Base-by-base conservation (phyloP, 108 stramenopile species). In the Skeletonema tropicum region DNA sequence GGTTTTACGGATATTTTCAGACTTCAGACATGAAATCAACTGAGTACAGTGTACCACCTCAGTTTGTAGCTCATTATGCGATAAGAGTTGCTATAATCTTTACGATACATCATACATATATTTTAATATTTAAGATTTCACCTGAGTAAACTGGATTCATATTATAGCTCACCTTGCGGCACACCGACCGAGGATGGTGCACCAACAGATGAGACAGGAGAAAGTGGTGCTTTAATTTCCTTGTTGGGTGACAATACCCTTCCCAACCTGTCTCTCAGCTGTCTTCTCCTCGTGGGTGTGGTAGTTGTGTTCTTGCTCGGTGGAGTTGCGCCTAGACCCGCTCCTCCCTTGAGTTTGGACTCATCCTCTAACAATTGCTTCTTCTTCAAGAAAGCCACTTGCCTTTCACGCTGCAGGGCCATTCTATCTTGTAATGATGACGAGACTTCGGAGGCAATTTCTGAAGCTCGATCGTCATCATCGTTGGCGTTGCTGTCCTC, bases 381-480 rank as follows among this genome's bases (percentile, higher is more conserved):
- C 25, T 86, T 76, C 59, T 87, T 88, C n/a, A 94, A 85, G 72
- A 94, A 90, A 38, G 82, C 72, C 14, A 92, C 59, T 79, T 94
- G 93, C 33, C 80, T 77, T 26, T 82, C 83, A 33, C 93, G 74
- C 68, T 92, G 91, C 61, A 87, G 61, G 31, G 84, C 80, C 65
- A 89, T 88, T 41, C 93, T 74, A 64, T 92, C 86, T 52, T 85
- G 83, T n/a, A 94, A 71, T 7, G 88, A 80, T 12, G 85, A 73
- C 58, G 76, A 64, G 41, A 57, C 19, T 60, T 64, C 83, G 0
- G 83, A 76, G 6, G 76, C 80, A 10, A 70, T 73, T 31, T 76
- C 75, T 23, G 76, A 83, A n/a, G 79, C 80, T 42, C 83, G 74
- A n/a, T 85, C 84, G 7, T 74, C 59, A 57, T 74, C 59, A 61